phyloP scores from a whole-genome alignment of 2,329 filamentous ascomycete genomes.

The Ramichloridium luteum region DNA sequence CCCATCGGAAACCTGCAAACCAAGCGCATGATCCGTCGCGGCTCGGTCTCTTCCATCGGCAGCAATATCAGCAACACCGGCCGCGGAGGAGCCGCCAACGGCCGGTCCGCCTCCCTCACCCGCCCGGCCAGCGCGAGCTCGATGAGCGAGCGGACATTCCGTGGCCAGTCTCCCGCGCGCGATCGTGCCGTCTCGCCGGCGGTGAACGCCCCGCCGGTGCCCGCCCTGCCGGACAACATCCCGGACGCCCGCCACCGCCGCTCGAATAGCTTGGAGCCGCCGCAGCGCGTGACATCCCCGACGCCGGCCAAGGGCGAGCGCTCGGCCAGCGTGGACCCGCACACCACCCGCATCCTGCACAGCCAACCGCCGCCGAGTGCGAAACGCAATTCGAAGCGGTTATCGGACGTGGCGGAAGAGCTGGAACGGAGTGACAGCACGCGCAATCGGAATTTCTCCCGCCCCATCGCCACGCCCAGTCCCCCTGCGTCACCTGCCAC shows the following conservation, averaged over 20 bases:
- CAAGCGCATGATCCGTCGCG: conserved; percentile 66
- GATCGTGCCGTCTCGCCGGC: conserved; percentile 16
- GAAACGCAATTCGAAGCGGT: conserved; percentile 17
- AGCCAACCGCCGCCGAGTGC: conserved; percentile 11
- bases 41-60: conserved; percentile 57
- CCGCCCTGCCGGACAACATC: conserved; percentile 43
- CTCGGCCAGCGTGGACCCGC: conserved; percentile 19
- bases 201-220: conserved; percentile 55
- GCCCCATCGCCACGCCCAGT: conserved; percentile 37
- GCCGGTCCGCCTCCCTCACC: not conserved
- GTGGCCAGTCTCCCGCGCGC: conserved; percentile 24
- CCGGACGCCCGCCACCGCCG: conserved; percentile 26
- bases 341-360: not conserved
- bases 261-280: conserved; percentile 38
- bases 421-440: conserved; percentile 31
- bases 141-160: conserved; percentile 82
- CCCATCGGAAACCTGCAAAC: conserved; percentile 75
- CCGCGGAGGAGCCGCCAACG: conserved; percentile 7
- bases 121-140: conserved; percentile 60
- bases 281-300: conserved; percentile 35
- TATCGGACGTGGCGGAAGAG: conserved; percentile 30
- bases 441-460: conserved; percentile 41
- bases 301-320: conserved; percentile 27
- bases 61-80: conserved; percentile 30
- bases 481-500: conserved; percentile 10